These are phyloP conservation scores for Babesia bovis DNA, from an alignment of 169 alveolate genomes.

Conservation along the genomic window DNA sequence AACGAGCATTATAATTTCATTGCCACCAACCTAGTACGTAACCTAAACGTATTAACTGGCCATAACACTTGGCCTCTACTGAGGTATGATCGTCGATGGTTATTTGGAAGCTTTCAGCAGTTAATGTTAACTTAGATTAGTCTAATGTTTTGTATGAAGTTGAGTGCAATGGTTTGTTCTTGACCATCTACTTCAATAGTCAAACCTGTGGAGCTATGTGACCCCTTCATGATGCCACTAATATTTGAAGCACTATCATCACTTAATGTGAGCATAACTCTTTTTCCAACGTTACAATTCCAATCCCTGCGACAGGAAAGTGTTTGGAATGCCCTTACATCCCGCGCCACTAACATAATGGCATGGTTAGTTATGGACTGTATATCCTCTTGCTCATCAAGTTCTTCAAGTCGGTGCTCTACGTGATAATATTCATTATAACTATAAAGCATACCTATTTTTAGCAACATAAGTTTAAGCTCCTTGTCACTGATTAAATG, in stretches of 20 bases:
- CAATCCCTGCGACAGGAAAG: slow-evolving; percentile 73
- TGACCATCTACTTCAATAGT: slow-evolving; percentile 43
- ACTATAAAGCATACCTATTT: slow-evolving; percentile 24
- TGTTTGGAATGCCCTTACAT: slow-evolving; percentile 16
- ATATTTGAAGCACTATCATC: slow-evolving; percentile 41
- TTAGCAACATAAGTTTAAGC: slow-evolving; percentile 52
- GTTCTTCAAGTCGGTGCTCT: slow-evolving; percentile 46
- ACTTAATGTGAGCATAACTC: slow-evolving; percentile 63
- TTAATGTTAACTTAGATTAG: background rate
- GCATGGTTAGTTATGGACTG: slow-evolving; percentile 35
- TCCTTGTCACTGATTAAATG: slow-evolving; percentile 26
- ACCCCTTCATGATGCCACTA: slow-evolving; percentile 68
- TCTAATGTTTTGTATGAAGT: slow-evolving; percentile 35
- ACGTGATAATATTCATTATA: background rate
- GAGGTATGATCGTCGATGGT: too few relatives aligned
- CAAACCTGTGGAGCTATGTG: slow-evolving; percentile 66
- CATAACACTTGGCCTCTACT: background rate
- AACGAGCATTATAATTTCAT: background rate
- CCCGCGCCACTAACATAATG: slow-evolving; percentile 31
- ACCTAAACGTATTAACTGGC: background rate
- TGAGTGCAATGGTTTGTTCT: slow-evolving; percentile 56
- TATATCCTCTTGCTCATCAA: slow-evolving; percentile 59
- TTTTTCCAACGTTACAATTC: slow-evolving; percentile 66
- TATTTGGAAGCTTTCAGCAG: too few relatives aligned
- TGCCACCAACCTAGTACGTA: background rate